Evolutionary conservation across 306 rosid species (phyloP).

Genomic region (Chamaecrista fasciculata): DNA sequence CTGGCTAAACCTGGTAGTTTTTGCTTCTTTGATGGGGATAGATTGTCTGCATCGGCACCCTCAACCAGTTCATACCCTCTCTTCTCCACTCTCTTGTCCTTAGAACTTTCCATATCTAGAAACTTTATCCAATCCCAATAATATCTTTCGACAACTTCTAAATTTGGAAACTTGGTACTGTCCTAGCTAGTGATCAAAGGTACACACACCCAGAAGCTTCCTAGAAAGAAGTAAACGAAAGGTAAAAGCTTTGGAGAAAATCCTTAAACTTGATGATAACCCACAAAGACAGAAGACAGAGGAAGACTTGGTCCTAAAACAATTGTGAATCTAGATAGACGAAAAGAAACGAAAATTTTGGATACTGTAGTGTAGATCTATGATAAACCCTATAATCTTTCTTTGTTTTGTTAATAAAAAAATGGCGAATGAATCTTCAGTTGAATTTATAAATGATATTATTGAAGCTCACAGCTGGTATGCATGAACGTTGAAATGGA

Average conservation of each 20-base stretch:
- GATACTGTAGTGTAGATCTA: slow-evolving; percentile 42
- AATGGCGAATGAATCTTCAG: neutral
- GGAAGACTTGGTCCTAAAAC: slow-evolving; percentile 18
- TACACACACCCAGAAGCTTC: slow-evolving; percentile 40
- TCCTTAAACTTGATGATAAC: slow-evolving; percentile 27
- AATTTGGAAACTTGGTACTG: slow-evolving; percentile 43
- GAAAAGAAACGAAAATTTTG: slow-evolving; percentile 24
- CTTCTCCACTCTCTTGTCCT: slow-evolving; percentile 55
- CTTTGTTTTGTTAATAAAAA: neutral
- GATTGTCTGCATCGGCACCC: slow-evolving; percentile 37
- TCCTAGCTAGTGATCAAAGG: slow-evolving; percentile 21
- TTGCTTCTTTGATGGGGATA: slow-evolving; percentile 53
- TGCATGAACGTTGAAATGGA: slow-evolving; percentile 53
- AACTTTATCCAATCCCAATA: slow-evolving; percentile 42
- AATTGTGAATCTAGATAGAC: slow-evolving; percentile 34
- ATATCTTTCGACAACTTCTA: slow-evolving; percentile 30
- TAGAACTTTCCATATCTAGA: slow-evolving; percentile 69
- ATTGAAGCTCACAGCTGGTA: slow-evolving; percentile 62
- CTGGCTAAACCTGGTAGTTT: slow-evolving; percentile 77
- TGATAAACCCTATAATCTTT: neutral
- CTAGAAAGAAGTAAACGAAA: slow-evolving; percentile 30
- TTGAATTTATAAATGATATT: slow-evolving; percentile 25
- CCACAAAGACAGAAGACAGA: neutral
- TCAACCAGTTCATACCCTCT: slow-evolving; percentile 50
- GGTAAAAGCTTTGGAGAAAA: slow-evolving; percentile 10